phyloP scores from a whole-genome alignment of 257 asterid genomes.

The Solanum commersonii region DNA sequence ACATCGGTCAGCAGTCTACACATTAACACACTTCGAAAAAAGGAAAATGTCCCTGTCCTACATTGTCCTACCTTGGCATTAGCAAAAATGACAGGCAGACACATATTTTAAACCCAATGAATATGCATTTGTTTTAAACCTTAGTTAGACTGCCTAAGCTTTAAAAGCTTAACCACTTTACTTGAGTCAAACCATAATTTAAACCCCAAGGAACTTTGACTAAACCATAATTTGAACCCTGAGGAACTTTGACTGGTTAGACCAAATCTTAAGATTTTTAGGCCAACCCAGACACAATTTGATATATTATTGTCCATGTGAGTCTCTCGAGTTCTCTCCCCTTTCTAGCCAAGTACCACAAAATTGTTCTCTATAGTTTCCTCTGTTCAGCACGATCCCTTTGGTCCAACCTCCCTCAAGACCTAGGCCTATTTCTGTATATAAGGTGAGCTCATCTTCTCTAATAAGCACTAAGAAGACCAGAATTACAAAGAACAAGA shows the following conservation, averaged over 20 bases:
- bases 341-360: background rate
- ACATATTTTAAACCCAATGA: background rate
- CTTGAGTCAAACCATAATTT: background rate
- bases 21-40: background rate
- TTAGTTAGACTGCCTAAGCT: background rate
- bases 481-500: background rate
- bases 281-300: background rate
- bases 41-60: background rate
- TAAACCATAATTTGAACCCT: background rate
- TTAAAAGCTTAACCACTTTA: background rate
- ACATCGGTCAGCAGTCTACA: background rate
- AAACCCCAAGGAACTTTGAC: background rate
- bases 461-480: background rate
- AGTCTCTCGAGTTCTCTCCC: background rate
- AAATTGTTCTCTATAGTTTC: background rate
- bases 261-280: background rate
- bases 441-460: too few species aligned
- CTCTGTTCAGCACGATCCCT: background rate
- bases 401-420: background rate
- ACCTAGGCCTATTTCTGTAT: background rate
- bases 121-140: background rate
- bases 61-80: background rate
- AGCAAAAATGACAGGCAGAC: background rate
- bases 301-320: background rate
- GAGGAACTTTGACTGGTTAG: background rate